Percentiles rank a stretch among this genome's conserved stretches.
Evolutionary conservation across 2,329 filamentous ascomycete genomes (phyloP).

Genomic region (Aspergillus novofumigatus): DNA sequence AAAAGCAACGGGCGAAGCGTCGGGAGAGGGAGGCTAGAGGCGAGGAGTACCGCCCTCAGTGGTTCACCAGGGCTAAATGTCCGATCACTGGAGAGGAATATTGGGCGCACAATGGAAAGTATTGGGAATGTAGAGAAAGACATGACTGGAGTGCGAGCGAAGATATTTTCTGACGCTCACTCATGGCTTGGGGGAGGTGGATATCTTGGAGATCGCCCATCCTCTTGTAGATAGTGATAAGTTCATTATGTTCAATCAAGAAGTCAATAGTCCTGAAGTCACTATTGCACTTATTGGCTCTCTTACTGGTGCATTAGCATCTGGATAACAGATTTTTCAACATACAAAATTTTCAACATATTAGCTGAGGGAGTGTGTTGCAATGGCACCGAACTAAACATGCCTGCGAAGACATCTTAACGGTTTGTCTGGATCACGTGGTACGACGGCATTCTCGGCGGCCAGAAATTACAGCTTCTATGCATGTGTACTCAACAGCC

Average conservation of each 20-base stretch:
- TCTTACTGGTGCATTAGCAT: not conserved
- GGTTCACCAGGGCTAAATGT: slow-evolving; percentile 73
- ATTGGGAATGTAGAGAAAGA: slow-evolving; percentile 70
- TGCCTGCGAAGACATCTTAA: not conserved
- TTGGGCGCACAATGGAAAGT: slow-evolving; percentile 84
- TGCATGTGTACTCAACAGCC: not conserved
- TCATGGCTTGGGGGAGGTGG: too few relatives aligned
- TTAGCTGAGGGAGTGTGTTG: not conserved
- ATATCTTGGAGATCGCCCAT: not conserved
- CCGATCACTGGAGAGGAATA: slow-evolving; percentile 80
- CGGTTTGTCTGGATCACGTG: not conserved
- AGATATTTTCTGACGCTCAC: slow-evolving; percentile 57
- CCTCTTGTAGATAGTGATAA: not conserved
- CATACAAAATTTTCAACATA: not conserved
- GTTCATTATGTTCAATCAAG: not conserved
- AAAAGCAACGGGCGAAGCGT: slow-evolving; percentile 77
- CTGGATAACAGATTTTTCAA: not conserved
- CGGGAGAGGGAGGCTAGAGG: slow-evolving; percentile 69
- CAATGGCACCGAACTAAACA: not conserved
- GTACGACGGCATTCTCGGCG: not conserved
- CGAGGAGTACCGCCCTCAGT: slow-evolving; percentile 76
- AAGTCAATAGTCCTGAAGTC: not conserved
- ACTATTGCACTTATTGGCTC: not conserved
- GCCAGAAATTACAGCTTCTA: not conserved
- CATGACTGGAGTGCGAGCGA: slow-evolving; percentile 67